These are phyloP conservation scores for Tripidium arundinaceum DNA, from an alignment of 202 grass and related monocot genomes.

Conservation along the genomic window DNA sequence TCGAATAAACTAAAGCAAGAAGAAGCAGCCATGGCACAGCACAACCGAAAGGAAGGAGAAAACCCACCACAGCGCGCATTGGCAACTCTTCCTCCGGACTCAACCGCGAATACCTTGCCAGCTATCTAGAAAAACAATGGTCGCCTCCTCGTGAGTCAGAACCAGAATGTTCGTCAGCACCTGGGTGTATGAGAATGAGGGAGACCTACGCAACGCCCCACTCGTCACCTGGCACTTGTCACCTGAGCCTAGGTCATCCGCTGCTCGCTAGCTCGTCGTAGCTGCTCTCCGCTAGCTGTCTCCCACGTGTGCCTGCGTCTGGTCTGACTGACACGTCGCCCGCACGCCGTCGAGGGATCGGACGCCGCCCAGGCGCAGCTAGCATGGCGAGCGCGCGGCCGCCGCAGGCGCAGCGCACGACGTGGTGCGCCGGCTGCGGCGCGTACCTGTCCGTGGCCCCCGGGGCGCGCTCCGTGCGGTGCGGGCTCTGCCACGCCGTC, in stretches of 20 bases:
- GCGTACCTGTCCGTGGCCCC: constrained; percentile 24
- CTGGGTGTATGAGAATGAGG: too few relatives aligned
- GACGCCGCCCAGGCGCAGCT: too few relatives aligned
- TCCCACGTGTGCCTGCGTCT: not conserved
- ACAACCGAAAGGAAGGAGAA: not conserved
- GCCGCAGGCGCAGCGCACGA: not conserved
- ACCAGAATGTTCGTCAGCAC: too few relatives aligned
- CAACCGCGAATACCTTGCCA: too few relatives aligned
- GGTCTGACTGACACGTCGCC: not conserved
- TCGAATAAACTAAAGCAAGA: not conserved
- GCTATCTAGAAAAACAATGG: too few relatives aligned
- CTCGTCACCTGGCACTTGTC: not conserved
- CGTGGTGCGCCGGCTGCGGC: constrained; percentile 43
- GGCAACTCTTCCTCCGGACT: too few relatives aligned
- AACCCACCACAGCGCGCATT: too few relatives aligned
- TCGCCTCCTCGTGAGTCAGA: too few relatives aligned
- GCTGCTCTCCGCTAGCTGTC: too few relatives aligned
- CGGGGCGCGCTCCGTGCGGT: constrained; percentile 36
- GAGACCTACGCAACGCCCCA: too few relatives aligned
- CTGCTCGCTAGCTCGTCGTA: too few relatives aligned
- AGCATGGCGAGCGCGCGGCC: constrained; percentile 37
- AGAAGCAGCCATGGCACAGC: not conserved
- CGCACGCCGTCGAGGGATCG: not conserved
- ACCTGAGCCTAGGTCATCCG: too few relatives aligned
- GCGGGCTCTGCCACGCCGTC: constrained; percentile 38